Base-by-base conservation (phyloP, 352 stramenopile species). In the Pythium volutum region DNA sequence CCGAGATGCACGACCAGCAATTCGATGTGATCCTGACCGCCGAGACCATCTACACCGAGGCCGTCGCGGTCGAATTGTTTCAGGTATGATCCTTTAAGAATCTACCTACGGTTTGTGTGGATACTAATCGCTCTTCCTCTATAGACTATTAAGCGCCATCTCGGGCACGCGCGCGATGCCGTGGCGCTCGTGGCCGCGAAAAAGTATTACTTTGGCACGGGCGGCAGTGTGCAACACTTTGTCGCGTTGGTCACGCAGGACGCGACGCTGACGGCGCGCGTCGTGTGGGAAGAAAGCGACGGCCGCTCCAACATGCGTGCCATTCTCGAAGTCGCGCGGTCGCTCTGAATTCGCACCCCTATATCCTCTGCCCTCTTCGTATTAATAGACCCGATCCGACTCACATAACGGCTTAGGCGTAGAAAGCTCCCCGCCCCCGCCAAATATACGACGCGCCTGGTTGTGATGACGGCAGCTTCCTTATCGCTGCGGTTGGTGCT, bases 181-280 rank as follows among this genome's bases (percentile, higher is more conserved):
- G 69, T 85, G 20, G 84, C 81, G 25, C 69, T 93, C 8, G 76
- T 95, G 14, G 84, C 84, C 0, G 84, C 86, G 15, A 95, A 95
- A 67, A 91, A 91, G 58, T 95, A 95, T 51, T 95, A 93, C 64
- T 95, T 95, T 62, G 86, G 86, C 10, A 93, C 84, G 3, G 82
- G 82, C 31, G 86, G 86, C n/a, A 91, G 86, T 46, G 82, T 93
- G n/a, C 81, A 95, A 69, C 79, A 93, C 65, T 95, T 95, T 54
- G 65, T 91, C 23, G 57, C 74, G 1, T 46, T 93, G 39, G 79
- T 93, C 25, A 31, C 63, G 8, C 42, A 58, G 0, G 80, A 91
- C 16, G 71, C 68, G 7, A 54, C 76, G 12, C 81, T 95, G n/a
- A 48, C 33, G 3, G 81, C 82, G 0, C 55, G 84, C 39, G 69